Base-by-base conservation (phyloP, 371 early-diverging fungal genomes). In the Zychaea mexicana region DNA sequence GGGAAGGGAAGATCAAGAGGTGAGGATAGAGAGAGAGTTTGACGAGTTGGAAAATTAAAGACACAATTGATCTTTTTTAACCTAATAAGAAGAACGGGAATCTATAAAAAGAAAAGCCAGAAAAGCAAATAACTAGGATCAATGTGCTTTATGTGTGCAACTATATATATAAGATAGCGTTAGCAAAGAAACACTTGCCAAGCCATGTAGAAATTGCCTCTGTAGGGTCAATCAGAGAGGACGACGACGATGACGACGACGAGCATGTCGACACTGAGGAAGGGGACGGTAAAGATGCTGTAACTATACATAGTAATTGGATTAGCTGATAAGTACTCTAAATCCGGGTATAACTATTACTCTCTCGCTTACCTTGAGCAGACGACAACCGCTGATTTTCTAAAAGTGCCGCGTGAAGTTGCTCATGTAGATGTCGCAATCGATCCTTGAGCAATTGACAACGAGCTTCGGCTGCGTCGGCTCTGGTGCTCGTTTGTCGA, bases 391-490 rank as follows among this genome's bases (percentile, higher is more conserved):
- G 49, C 6, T 13, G 49, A 49, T 49, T 49, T 13, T 49, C 49
- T 5, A 49, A 49, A 49, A 49, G 49, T 22, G 22, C 22, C 4
- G 49, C 10, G 24, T 49, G 21, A 33, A 61, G 47, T 52, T 33
- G 10, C 21, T 59, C 39, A 17, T 36, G 52, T 9, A 65, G 38
- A 22, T 32, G 3, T 24, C 39, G 39, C 4, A 45, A 36, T 58
- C 59, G 59, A 10, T 45, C 19, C 26, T 33, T 15, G 5, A 65
- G n/a, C 2, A 33, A n/a, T 4, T 42, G 46, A 30, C 59, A 65
- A 8, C 28, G 21, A 4, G 58, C 15, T 54, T 65, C 65, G 13
- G 65, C 65, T 39, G 27, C 17, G 2, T 47, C 65, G 13, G 65
- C 65, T 13, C 65, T 32, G 2, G 5, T 38, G 24, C 52, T 59